These are phyloP conservation scores for Amphirosellinia nigrospora DNA, from an alignment of 495 filamentous ascomycete species.

Conservation along the genomic window DNA sequence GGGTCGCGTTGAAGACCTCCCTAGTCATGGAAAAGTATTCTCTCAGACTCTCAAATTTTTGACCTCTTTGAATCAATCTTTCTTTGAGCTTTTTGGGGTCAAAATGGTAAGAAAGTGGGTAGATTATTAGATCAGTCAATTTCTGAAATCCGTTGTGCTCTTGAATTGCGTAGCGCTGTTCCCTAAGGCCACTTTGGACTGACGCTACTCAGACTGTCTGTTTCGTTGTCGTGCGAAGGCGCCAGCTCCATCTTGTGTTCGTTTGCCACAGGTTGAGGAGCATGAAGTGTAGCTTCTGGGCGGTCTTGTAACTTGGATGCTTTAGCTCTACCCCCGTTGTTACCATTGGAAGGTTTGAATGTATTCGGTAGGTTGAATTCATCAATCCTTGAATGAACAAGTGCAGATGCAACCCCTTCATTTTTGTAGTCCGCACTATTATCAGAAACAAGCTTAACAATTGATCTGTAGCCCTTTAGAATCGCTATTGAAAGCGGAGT, in stretches of 20 bases:
- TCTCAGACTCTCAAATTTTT: slow-evolving; percentile 5
- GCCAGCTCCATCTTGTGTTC: background rate
- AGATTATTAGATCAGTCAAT: background rate
- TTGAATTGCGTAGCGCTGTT: background rate
- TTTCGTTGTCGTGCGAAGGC: no score
- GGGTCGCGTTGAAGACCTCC: background rate
- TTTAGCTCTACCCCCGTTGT: background rate
- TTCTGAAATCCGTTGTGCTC: background rate
- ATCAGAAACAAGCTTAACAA: slow-evolving; percentile 3
- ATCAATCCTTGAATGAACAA: background rate
- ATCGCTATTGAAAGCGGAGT: background rate
- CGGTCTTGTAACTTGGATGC: background rate
- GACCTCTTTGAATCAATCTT: background rate
- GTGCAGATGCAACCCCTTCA: background rate
- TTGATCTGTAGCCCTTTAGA: background rate
- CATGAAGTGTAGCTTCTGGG: no score
- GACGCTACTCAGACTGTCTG: background rate
- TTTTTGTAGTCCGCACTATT: background rate
- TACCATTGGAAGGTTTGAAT: background rate
- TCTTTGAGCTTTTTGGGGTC: background rate
- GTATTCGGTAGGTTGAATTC: background rate
- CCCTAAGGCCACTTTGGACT: background rate
- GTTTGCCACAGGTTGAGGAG: no score
- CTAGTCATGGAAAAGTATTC: background rate
- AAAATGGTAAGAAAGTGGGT: background rate